These are phyloP conservation scores for Xylaria arbuscula DNA, from an alignment of 2,329 filamentous ascomycete genomes.

Conservation along the genomic window DNA sequence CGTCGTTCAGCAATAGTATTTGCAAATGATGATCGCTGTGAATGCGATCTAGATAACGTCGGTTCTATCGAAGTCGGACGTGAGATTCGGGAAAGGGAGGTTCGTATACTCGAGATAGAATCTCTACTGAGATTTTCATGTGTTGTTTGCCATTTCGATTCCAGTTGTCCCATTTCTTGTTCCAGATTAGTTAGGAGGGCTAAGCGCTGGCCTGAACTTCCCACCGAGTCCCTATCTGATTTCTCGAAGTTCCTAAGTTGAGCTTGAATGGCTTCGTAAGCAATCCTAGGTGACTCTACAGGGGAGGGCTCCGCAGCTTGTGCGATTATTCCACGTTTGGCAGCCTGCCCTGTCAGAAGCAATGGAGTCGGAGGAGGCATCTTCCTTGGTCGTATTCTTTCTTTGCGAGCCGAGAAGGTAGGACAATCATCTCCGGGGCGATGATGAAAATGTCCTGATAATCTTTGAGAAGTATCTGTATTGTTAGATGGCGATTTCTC, in stretches of 20 bases:
- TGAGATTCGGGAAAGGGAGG: slow-evolving; percentile 50
- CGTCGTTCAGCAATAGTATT: slow-evolving; percentile 54
- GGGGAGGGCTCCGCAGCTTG: slow-evolving; percentile 63
- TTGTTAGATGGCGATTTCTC: slow-evolving; percentile 32
- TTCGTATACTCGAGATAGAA: slow-evolving; percentile 61
- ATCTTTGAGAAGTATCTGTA: slow-evolving; percentile 20
- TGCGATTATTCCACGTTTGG: slow-evolving; percentile 57
- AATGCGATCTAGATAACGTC: slow-evolving; percentile 40
- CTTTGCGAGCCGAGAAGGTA: slow-evolving; percentile 66
- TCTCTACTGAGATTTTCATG: slow-evolving; percentile 63
- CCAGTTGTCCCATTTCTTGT: slow-evolving; percentile 69
- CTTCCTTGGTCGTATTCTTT: slow-evolving; percentile 59
- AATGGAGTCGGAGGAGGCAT: slow-evolving; percentile 68
- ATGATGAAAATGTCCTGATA: slow-evolving; percentile 60
- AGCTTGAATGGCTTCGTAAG: slow-evolving; percentile 61
- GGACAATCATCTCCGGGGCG: slow-evolving; percentile 69
- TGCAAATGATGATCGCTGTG: slow-evolving; percentile 42
- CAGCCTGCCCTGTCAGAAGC: slow-evolving; percentile 57
- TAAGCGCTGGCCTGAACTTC: slow-evolving; percentile 57
- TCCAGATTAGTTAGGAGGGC: slow-evolving; percentile 69
- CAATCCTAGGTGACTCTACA: slow-evolving; percentile 63
- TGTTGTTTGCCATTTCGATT: slow-evolving; percentile 69
- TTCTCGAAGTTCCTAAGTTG: slow-evolving; percentile 64
- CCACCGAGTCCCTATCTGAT: slow-evolving; percentile 51
- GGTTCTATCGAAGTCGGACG: slow-evolving; percentile 47